Base-by-base conservation (phyloP, 768 basidiomycete genomes). In the Paxillus rubicundulus region DNA sequence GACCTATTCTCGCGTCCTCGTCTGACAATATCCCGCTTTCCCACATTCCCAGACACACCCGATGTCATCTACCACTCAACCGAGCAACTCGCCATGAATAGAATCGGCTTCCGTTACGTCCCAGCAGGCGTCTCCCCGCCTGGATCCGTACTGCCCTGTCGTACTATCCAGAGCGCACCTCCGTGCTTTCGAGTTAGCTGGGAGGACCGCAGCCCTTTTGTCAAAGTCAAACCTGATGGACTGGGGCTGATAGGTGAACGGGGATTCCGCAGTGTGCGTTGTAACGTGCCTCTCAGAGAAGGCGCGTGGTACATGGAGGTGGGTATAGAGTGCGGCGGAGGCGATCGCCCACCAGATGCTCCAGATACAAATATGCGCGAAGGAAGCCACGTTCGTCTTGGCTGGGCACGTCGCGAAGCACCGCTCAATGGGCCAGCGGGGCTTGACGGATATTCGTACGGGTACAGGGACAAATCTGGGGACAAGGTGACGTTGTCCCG, bases 261-360 rank as follows among this genome's bases (percentile, higher is more conserved):
- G 47, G 97, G 97, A 4, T 98, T 93, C 68, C 76, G 96, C 21
- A 92, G 89, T 60, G 93, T 87, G 3, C 81, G 97, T 20, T 87
- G 86, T 53, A 98, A 97, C 68, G 86, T 91, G 1, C 89, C 92
- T 0, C 79, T 98, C 18, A 78, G 92, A 20, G 85, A 94, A 60
- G 97, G 97, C 5, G 81, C 79, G 12, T 98, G 93, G 93, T 98
- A 94, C 68, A 83, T 94, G 78, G 97, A 99, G 74, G 82, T 96
- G 43, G 82, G 82, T 65, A 77, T 98, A 57, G 73, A 87, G 18
- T 79, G 81, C 39, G 87, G 89, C 1, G 88, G 88, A 2, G 89
- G 86, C 1, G 86, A 84, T 49, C 74, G 70, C 52, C 60, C 69
- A 9, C 53, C 57, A 21, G 65, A 71, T 37, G 64, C 65, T 28